Evolutionary conservation across 768 basidiomycete species (phyloP).

Genomic region (Exidia glandulosa): DNA sequence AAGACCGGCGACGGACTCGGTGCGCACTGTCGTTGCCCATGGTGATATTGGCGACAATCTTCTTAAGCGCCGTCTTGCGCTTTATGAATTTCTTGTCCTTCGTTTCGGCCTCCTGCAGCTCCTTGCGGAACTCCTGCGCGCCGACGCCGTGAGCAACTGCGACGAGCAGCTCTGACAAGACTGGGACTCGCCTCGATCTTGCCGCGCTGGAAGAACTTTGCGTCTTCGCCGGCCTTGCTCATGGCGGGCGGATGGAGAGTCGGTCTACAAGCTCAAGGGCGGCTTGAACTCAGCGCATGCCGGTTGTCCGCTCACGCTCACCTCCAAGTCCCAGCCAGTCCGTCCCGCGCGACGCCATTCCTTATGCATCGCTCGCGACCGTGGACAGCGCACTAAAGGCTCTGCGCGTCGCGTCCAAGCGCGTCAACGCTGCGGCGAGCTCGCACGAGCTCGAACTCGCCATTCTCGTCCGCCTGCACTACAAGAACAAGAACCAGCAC

Average conservation of each 20-base stretch:
- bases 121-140: conserved; percentile 74
- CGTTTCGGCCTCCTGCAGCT: conserved; percentile 80
- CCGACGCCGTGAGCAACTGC: not conserved
- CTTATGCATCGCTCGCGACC: conserved; percentile 36
- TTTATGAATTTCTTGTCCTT: conserved; percentile 96
- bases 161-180: not conserved
- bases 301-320: not conserved
- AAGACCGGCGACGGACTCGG: conserved; percentile 2
- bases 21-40: conserved; percentile 94
- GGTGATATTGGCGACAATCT: conserved; percentile 97
- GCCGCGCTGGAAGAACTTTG: conserved; percentile 84
- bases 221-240: conserved; percentile 53
- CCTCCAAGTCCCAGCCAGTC: not conserved
- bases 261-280: not conserved
- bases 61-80: conserved; percentile 90
- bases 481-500: conserved; percentile 76
- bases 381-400: not conserved
- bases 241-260: conserved; percentile 2
- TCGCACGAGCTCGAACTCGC: conserved; percentile 30
- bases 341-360: not conserved
- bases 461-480: conserved; percentile 56
- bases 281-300: not conserved
- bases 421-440: not conserved
- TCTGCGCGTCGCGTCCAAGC: conserved; percentile 6
- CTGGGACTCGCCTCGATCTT: conserved; percentile 67